Conservation (phyloP, 2,329 filamentous ascomycete species). For the Colletotrichum ledebouriae region DNA sequence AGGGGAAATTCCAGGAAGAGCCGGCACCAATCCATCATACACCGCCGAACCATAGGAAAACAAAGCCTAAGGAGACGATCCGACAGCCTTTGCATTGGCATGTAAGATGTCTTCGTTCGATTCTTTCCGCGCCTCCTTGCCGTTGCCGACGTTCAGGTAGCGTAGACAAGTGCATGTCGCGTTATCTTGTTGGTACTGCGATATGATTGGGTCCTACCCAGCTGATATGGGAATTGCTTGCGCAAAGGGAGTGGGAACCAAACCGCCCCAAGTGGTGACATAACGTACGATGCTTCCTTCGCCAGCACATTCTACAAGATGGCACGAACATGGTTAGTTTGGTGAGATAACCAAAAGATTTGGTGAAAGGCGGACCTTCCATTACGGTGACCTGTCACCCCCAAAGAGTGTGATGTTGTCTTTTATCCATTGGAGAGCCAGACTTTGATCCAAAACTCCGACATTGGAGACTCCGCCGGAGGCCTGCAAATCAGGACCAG, state of each 20-base stretch:
- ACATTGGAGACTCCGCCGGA: too few relatives aligned
- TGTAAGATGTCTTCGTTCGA: conserved; percentile 8
- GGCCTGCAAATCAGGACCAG: too few relatives aligned
- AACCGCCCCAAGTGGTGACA: conserved; percentile 39
- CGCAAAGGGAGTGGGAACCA: conserved; percentile 32
- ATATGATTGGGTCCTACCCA: conserved; percentile 23
- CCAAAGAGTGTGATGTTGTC: too few relatives aligned
- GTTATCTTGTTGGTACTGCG: conserved; percentile 18
- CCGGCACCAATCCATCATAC: conserved; percentile 37
- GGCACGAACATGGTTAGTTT: conserved; percentile 13
- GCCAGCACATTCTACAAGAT: conserved; percentile 50
- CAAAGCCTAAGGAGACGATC: neutral
- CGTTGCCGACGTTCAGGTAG: conserved; percentile 23
- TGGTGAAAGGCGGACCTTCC: too few relatives aligned
- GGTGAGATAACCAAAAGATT: too few relatives aligned
- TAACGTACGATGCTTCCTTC: conserved; percentile 42
- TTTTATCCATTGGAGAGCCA: too few relatives aligned
- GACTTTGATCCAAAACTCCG: too few relatives aligned
- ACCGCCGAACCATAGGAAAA: conserved; percentile 35
- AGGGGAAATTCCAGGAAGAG: conserved; percentile 36
- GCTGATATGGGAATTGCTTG: conserved; percentile 38
- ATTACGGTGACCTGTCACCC: too few relatives aligned
- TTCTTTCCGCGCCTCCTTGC: conserved; percentile 27
- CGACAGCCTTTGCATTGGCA: conserved; percentile 26
- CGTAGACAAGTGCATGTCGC: conserved; percentile 22